Conservation (phyloP, 805 yeast species). For the Candida anglica region DNA sequence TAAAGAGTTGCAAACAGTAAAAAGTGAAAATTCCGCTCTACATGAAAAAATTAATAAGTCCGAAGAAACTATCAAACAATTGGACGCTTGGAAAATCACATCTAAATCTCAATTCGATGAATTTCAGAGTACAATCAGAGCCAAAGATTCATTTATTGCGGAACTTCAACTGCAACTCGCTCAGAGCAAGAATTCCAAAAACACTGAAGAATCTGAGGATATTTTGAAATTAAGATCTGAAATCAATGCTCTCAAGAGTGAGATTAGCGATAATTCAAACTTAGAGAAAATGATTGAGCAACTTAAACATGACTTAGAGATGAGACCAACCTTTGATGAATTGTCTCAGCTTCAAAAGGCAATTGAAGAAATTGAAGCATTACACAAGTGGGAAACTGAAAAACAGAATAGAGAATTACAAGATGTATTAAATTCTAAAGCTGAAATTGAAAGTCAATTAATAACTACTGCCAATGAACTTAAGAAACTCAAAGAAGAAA, state of each 20-base stretch:
- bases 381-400: slow-evolving; percentile 31
- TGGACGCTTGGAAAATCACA: slow-evolving; percentile 12
- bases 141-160: slow-evolving; percentile 10
- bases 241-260: slow-evolving; percentile 5
- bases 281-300: slow-evolving; percentile 18
- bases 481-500: slow-evolving; percentile 3
- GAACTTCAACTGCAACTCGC: slow-evolving; percentile 11
- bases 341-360: slow-evolving; percentile 40
- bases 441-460: slow-evolving; percentile 15
- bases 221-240: slow-evolving; percentile 14
- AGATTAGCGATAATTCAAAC: slow-evolving; percentile 9
- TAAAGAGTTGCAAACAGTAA: slow-evolving; percentile 1
- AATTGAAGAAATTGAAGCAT: slow-evolving; percentile 37
- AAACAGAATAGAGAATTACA: slow-evolving; percentile 22
- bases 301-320: slow-evolving; percentile 26
- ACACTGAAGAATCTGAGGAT: slow-evolving; percentile 1
- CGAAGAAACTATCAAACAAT: slow-evolving; percentile 7
- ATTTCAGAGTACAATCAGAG: slow-evolving; percentile 9
- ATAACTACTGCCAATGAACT: neutral
- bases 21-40: neutral
- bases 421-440: slow-evolving; percentile 15
- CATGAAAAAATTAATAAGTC: slow-evolving; percentile 6
- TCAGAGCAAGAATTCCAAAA: slow-evolving; percentile 2
- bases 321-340: slow-evolving; percentile 41
- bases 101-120: slow-evolving; percentile 12